Base-by-base conservation (phyloP, 331 rosid genomes). In the Cydonia oblonga region DNA sequence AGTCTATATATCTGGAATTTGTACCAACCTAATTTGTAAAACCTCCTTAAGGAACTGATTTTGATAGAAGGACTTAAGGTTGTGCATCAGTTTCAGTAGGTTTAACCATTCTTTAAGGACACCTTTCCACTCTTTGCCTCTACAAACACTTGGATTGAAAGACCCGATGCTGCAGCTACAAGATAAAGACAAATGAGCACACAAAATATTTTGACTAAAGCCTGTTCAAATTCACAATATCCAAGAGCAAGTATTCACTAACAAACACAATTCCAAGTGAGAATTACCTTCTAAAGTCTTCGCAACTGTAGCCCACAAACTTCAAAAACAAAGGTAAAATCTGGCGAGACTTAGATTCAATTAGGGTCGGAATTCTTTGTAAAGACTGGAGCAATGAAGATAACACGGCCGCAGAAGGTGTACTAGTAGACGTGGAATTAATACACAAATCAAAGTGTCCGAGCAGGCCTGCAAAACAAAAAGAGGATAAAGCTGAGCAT, bases 31-130 rank as follows among this genome's bases (percentile, higher is more conserved):
- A 70, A 81, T 83, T 81, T 85, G 90, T 81, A 93, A 78, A 76
- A 91, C 88, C 56, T 88, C 93, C 79, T 88, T 89, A 73, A 93
- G 84, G 78, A 87, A 89, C 64, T 86, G 89, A 81, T 87, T 82
- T 54, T 64, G 65, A 80, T 82, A 72, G 66, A 83, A 84, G 49
- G 93, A 85, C 84, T 82, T 87, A 51, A 88, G 86, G 72, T 91
- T 89, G 74, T 83, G 85, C 93, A 86, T 89, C 77, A 80, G 74
- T 78, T 78, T 91, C 87, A 93, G 87, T 83, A 93, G 83, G 84
- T 86, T 93, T 59, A 93, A 83, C 98, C 98, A 93, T 80, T 93
- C 98, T 77, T 93, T 91, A 69, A 93, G 87, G 75, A 86, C 68
- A 67, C 66, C 65, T 81, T 87, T 89, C 97, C 98, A 93, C 83